Evolutionary conservation across 1,139 yeast genomes (phyloP), one percentile per base, ranked within the genome.

Genomic region (Meyerozyma carpophila): DNA sequence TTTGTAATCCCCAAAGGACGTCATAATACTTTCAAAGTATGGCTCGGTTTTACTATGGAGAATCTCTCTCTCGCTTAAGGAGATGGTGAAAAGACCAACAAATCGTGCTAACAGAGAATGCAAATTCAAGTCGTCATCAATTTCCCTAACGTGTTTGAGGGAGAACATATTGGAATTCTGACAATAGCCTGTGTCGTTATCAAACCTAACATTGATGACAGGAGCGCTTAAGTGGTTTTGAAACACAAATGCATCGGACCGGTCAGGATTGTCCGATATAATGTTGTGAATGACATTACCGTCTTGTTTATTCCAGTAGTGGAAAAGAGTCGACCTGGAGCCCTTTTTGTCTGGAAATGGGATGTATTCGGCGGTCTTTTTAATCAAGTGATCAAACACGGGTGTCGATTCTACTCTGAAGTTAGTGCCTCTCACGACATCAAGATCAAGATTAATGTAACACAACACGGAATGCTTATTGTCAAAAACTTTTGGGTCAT

Each of bases 61-160:
- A n/a, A 71, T 69, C 45, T 73, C 77, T 44, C 65, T 73, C 43
- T 73, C 78, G 45, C 72, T 61, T 31, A 73, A 53, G 3, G 69
- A 56, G 8, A 73, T 63, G 1, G 61, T 58, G 36, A 73, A 49
- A 26, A 73, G 52, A 3, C 78, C 78, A 38, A 71, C 42, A 44
- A 55, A 70, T 37, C 71, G 52, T 25, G 71, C 63, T 48, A 73
- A 56, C 62, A 67, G 65, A 0, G 68, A 68, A 51, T 73, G 77
- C 5, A 66, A 52, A 16, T 57, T 43, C 37, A 65, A 55, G 29
- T 62, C 59, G 20, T 57, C 54, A 47, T 70, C 73, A 13, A 64
- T 52, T 36, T 62, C 52, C 34, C n/a, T 10, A 10, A 34, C 26
- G 48, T 58, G 50, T 9, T 61, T 52, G 10, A 52, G 57, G 1